These are phyloP conservation scores for Leishmania major DNA, from an alignment of 208 protist species.

Conservation along the genomic window DNA sequence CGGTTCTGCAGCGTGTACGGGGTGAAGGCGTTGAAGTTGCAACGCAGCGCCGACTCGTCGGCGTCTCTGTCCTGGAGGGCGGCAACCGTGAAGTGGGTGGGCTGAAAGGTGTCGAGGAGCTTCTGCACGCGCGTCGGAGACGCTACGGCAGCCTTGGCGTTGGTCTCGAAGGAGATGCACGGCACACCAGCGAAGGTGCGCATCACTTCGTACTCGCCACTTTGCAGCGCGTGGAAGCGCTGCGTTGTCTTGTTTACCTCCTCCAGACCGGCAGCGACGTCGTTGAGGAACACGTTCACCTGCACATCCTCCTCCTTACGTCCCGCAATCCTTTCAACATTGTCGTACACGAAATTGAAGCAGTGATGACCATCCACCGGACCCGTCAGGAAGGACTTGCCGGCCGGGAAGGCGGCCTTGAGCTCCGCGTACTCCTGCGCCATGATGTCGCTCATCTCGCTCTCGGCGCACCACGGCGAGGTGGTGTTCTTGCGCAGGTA, in stretches of 20 bases:
- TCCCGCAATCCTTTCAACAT: constrained; percentile 36
- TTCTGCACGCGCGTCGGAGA: constrained; percentile 34
- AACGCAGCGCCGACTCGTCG: constrained; percentile 27
- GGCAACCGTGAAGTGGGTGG: constrained; percentile 68
- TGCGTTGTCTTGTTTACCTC: constrained; percentile 33
- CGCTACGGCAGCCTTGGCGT: constrained; percentile 40
- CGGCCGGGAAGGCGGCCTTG: constrained; percentile 74
- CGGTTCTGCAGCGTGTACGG: constrained; percentile 68
- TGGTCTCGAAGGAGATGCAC: constrained; percentile 81
- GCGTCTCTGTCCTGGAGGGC: constrained; percentile 66
- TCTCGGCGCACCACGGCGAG: constrained; percentile 61
- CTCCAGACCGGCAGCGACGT: constrained; percentile 32
- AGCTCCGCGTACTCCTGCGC: constrained; percentile 88
- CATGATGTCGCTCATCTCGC: constrained; percentile 83
- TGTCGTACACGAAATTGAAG: constrained; percentile 89
- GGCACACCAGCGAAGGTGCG: constrained; percentile 48
- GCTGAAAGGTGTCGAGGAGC: constrained; percentile 57
- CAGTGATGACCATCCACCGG: constrained; percentile 88
- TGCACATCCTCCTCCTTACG: constrained; percentile 66
- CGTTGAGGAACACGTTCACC: constrained; percentile 83
- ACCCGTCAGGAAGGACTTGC: constrained; percentile 79
- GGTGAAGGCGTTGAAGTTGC: constrained; percentile 43
- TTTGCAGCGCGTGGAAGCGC: constrained; percentile 34
- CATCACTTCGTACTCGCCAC: constrained; percentile 68
- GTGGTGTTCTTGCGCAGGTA: constrained; percentile 83